Evolutionary conservation across 1,284 basidiomycete genomes (phyloP), one percentile per base, ranked within the genome.

Genomic region (Malassezia caprae): DNA sequence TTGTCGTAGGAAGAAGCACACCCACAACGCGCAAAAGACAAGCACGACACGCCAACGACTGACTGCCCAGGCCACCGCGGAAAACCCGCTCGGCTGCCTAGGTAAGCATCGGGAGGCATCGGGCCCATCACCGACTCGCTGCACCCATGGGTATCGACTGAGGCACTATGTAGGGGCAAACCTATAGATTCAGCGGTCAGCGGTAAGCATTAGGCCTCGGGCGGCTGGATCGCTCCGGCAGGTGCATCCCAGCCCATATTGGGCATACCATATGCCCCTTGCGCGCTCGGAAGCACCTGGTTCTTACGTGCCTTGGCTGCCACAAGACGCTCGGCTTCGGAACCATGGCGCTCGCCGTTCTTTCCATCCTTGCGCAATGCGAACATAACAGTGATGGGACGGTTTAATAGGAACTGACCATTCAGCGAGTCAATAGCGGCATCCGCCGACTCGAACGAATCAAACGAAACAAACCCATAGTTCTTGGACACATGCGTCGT

Each of bases 331-430:
- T 98, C 93, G 2, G 94, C 91, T 19, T 87, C 80, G 4, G 91
- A 94, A 32, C 93, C 94, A 70, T 98, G 94, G 15, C 91, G 82
- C 76, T 98, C 93, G n/a, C 69, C 69, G n/a, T 91, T 90, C 76
- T 96, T 96, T 52, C 88, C 89, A 68, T 98, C 94, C 78, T 96
- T 96, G 77, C 96, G 96, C 81, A 96, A 93, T 4, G 93, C 93
- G 74, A 94, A 96, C 75, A 93, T 89, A 13, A 96, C 90, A 15
- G 85, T 85, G 72, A 96, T 88, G 56, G 90, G 86, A 76, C 94
- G 94, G 80, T 96, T 96, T 84, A 93, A 90, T 43, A 98, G 80
- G 82, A 90, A 96, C 72, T 98, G 93, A 44, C 84, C 84, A 69
- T 96, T 93, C 88, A 98, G 91, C 19, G 89, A 83, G 76, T 96